Base-by-base conservation (phyloP, 768 basidiomycete genomes). In the Hypholoma sublateritium region DNA sequence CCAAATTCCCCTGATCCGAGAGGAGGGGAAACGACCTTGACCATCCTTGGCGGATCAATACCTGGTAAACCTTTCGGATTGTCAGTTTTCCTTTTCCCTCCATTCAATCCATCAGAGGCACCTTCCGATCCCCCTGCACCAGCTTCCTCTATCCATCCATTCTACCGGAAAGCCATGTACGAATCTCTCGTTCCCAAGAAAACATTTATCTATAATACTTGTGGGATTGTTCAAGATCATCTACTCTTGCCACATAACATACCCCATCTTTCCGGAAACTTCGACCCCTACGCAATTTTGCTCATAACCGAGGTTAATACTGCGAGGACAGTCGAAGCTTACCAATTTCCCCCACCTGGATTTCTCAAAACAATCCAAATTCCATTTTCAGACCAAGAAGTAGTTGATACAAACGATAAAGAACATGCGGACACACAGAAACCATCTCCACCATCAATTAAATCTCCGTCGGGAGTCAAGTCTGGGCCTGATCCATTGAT, bases 11-110 rank as follows among this genome's bases (percentile, higher is more conserved):
- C 77, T 4, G 85, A 87, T 74, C 77, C 84, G 48, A 72, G 86
- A 65, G 78, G 89, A 41, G 89, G 86, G n/a, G 81, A 84, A 46
- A 93, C 93, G 0, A 75, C 84, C 1, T 72, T 96, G 3, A 78
- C 88, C 1, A 74, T 95, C 19, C 78, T 96, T 9, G 94, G 94
- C n/a, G 94, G 94, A 0, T 75, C 84, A 35, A 69, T 75, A n/a
- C 59, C 72, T 1, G 74, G 73, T 25, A 82, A 87, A 41, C 70
- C 77, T 5, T 72, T 81, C 0, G 91, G 91, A 2, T 69, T 94
- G 53, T 89, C 83, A 28, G 74, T 86, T n/a, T 74, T 88, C 32
- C 84, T 84, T 60, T 74, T 95, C 24, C 89, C 89, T 14, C 70
- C 84, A 12, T 85, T 87, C 64, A 82, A 84, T 59, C 82, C 84